Evolutionary conservation across 257 asterid genomes (phyloP).

Genomic region (Schizonepeta tenuifolia): DNA sequence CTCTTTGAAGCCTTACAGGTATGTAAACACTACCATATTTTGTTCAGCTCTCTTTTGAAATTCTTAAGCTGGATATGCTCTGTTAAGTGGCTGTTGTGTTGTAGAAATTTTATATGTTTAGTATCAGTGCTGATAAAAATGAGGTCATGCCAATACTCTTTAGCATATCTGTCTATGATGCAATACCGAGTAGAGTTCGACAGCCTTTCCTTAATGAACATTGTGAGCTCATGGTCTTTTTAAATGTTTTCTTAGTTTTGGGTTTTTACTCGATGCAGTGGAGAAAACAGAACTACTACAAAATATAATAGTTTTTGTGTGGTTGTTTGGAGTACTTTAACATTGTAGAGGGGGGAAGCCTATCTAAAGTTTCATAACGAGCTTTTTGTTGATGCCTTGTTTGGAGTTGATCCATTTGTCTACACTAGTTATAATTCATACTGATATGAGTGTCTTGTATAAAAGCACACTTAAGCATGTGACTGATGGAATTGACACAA

Average conservation of each 20-base stretch:
- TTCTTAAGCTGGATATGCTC: slow-evolving; percentile 12
- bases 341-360: slow-evolving; percentile 18
- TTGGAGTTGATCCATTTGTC: slow-evolving; percentile 1
- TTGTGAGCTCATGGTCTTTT: slow-evolving; percentile 3
- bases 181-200: slow-evolving; percentile 19
- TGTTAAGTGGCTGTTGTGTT: slow-evolving; percentile 19
- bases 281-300: neutral
- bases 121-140: slow-evolving; percentile 2
- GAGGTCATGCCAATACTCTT: slow-evolving; percentile 12
- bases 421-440: neutral
- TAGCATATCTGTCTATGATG: slow-evolving; percentile 23
- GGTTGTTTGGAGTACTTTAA: slow-evolving; percentile 12
- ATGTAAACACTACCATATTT: slow-evolving; percentile 14
- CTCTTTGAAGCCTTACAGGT: slow-evolving; percentile 72
- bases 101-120: slow-evolving; percentile 10
- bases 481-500: neutral
- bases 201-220: slow-evolving; percentile 12
- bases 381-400: slow-evolving; percentile 18
- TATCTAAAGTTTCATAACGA: slow-evolving; percentile 5
- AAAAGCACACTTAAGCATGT: neutral
- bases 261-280: slow-evolving; percentile 16
- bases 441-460: neutral
- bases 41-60: slow-evolving; percentile 9
- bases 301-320: slow-evolving; percentile 4
- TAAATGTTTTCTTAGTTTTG: neutral